These are phyloP conservation scores for Claviceps pazoutovae DNA, from an alignment of 2,329 filamentous ascomycete species.

Conservation along the genomic window DNA sequence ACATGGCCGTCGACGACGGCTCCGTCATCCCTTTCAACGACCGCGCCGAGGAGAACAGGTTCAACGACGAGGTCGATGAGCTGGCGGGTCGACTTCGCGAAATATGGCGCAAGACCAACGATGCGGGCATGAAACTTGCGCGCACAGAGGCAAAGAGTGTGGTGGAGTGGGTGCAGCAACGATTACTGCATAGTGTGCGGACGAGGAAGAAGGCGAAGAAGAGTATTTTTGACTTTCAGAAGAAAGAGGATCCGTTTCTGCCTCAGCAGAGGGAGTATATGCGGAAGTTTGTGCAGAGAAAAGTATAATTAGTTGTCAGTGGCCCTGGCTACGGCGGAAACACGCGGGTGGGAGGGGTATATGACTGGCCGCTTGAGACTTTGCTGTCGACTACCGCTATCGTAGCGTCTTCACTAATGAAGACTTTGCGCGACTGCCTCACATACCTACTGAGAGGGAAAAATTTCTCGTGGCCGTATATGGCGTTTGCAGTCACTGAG, in stretches of 20 bases:
- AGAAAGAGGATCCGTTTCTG: slow-evolving; percentile 23
- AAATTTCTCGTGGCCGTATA: too few species aligned
- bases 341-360: too few species aligned
- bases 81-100: slow-evolving; percentile 46
- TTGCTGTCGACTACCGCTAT: too few species aligned
- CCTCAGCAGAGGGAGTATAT: slow-evolving; percentile 36
- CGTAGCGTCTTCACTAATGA: too few species aligned
- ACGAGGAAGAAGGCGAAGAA: slow-evolving; percentile 43
- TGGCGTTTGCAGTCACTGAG: too few species aligned
- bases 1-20: slow-evolving; percentile 59
- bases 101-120: slow-evolving; percentile 50
- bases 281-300: slow-evolving; percentile 29
- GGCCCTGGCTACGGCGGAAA: background rate
- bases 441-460: too few species aligned
- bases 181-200: slow-evolving; percentile 57
- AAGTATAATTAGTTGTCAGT: slow-evolving; percentile 5
- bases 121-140: slow-evolving; percentile 57
- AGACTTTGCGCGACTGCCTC: too few species aligned
- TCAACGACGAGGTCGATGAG: slow-evolving; percentile 58
- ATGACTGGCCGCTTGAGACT: too few species aligned
- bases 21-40: slow-evolving; percentile 15
- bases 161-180: slow-evolving; percentile 60
- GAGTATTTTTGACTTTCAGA: slow-evolving; percentile 32
- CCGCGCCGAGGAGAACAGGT: slow-evolving; percentile 28
- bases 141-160: slow-evolving; percentile 65